These are phyloP conservation scores for Rhododendron simsii DNA, from an alignment of 148 eudicot species.

Conservation along the genomic window DNA sequence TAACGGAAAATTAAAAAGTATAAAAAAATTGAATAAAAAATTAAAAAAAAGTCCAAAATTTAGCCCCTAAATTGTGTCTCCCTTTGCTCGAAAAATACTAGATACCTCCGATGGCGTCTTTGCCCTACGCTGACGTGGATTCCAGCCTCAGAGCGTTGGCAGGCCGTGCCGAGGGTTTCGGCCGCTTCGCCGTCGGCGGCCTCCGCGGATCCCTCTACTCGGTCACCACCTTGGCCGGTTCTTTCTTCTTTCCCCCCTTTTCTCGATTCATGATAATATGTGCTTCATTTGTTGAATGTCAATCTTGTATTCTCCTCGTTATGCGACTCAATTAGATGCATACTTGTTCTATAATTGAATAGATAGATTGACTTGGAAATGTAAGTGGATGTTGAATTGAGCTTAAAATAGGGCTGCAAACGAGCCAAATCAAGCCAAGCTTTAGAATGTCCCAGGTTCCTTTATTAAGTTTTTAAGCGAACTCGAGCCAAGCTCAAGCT, in stretches of 20 bases:
- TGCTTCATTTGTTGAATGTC: not conserved
- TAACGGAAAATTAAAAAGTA: no score
- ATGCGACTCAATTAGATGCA: no score
- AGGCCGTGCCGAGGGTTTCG: constrained; percentile 50
- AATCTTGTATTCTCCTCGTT: not conserved
- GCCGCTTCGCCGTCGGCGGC: constrained; percentile 41
- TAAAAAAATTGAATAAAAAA: no score
- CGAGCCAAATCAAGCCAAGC: no score
- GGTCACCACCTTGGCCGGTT: constrained; percentile 43
- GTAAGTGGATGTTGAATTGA: no score
- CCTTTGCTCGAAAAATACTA: not conserved
- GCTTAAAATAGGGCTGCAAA: not conserved
- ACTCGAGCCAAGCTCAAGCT: no score
- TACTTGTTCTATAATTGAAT: not conserved
- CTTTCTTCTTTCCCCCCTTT: not conserved
- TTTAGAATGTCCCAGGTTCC: no score
- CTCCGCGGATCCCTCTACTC: constrained; percentile 27
- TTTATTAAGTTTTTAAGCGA: no score
- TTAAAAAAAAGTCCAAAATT: not conserved
- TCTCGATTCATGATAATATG: not conserved
- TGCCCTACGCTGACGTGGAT: constrained; percentile 40
- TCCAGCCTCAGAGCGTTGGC: constrained; percentile 34
- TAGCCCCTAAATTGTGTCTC: not conserved
- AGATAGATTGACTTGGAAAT: not conserved
- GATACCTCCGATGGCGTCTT: not conserved